A percentile compares a stretch with the other conserved stretches of the same genome.
Conservation (phyloP, 192 early-diverging fungal species). For the Coemansia reversa region DNA sequence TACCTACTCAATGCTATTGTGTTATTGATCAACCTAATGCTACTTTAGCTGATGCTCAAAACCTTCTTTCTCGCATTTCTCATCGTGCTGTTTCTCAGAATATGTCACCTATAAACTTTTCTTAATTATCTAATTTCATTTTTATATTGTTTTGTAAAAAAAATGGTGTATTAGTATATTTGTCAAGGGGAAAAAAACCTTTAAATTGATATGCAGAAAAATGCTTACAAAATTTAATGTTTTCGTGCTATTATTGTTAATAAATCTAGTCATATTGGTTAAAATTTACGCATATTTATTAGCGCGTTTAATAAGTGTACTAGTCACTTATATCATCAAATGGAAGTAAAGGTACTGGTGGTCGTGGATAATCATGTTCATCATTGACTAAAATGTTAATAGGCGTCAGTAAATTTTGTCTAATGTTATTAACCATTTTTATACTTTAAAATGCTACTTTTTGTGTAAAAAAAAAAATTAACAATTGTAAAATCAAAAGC, state of each 20-base stretch:
- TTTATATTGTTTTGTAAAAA: background rate
- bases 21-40: conserved; percentile 50
- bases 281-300: too few species aligned
- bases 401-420: too few species aligned
- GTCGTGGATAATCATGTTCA: conserved; percentile 23
- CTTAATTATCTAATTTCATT: background rate
- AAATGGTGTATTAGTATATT: background rate
- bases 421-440: too few species aligned
- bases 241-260: background rate
- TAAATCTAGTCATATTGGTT: background rate
- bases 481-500: too few species aligned
- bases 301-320: background rate
- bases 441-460: too few species aligned
- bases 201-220: too few species aligned
- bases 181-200: too few species aligned
- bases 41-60: conserved; percentile 45
- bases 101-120: too few species aligned
- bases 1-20: conserved; percentile 20
- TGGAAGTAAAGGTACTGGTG: conserved; percentile 19
- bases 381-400: conserved; percentile 3
- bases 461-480: too few species aligned
- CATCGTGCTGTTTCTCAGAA: background rate
- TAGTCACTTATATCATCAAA: conserved; percentile 16
- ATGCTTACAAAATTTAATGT: too few species aligned
- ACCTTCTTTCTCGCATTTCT: conserved; percentile 21